Percentiles rank a stretch among this genome's conserved stretches.
These are phyloP conservation scores for Tephrocybe sp. DNA, from an alignment of 768 basidiomycete genomes.

Conservation along the genomic window DNA sequence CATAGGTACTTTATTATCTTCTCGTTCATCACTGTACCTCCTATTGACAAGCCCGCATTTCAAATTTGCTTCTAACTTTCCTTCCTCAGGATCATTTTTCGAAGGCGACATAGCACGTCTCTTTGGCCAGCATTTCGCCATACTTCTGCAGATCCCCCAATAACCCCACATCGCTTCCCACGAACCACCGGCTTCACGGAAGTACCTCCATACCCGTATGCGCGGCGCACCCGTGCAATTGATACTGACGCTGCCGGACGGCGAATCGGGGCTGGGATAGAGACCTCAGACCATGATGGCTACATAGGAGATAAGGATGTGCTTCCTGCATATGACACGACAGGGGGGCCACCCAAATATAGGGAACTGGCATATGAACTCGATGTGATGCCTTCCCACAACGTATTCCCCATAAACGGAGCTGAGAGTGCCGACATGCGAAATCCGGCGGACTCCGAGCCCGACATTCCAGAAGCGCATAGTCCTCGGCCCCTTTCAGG, in stretches of 20 bases:
- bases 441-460: not conserved
- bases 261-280: slow-evolving; percentile 19
- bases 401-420: not conserved
- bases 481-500: not conserved
- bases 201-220: slow-evolving; percentile 16
- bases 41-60: slow-evolving; percentile 3
- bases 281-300: slow-evolving; percentile 27
- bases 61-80: not conserved
- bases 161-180: slow-evolving; percentile 13
- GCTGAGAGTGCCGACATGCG: not conserved
- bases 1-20: slow-evolving; percentile 19
- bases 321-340: slow-evolving; percentile 46
- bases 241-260: slow-evolving; percentile 44
- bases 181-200: slow-evolving; percentile 23
- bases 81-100: not conserved
- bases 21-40: slow-evolving; percentile 1
- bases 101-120: slow-evolving; percentile 10
- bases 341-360: slow-evolving; percentile 50
- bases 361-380: slow-evolving; percentile 21
- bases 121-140: not conserved
- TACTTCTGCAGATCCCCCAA: not conserved
- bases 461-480: too few relatives aligned
- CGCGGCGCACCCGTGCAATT: slow-evolving; percentile 27
- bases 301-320: slow-evolving; percentile 40
- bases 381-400: not conserved